These are phyloP conservation scores for Durio zibethinus DNA, from an alignment of 345 rosid species.

Conservation along the genomic window DNA sequence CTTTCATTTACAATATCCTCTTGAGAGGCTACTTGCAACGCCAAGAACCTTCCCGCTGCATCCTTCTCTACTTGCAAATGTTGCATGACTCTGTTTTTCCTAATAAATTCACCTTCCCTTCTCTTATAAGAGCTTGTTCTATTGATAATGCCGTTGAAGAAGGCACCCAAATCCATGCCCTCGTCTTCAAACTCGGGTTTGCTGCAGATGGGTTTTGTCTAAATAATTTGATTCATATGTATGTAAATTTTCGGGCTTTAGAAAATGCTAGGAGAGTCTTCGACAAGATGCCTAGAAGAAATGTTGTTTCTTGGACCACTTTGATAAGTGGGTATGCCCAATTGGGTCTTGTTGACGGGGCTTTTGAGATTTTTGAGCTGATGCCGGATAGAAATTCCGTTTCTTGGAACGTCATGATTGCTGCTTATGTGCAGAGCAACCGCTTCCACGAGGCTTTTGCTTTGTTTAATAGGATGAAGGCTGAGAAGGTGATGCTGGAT, in stretches of 20 bases:
- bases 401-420: conserved; percentile 49
- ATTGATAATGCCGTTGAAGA: conserved; percentile 10
- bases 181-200: conserved; percentile 39
- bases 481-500: conserved; percentile 34
- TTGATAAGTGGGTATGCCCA: conserved; percentile 45
- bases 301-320: conserved; percentile 40
- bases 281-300: conserved; percentile 21
- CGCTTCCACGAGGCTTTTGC: conserved; percentile 44
- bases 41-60: conserved; percentile 18
- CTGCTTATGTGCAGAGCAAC: conserved; percentile 41
- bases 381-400: conserved; percentile 43
- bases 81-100: conserved; percentile 28
- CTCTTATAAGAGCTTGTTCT: conserved; percentile 38
- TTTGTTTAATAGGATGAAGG: conserved; percentile 44
- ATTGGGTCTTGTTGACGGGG: conserved; percentile 41
- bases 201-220: conserved; percentile 24
- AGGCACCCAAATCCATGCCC: conserved; percentile 47
- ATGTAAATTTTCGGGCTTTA: conserved; percentile 26
- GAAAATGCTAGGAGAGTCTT: conserved; percentile 40
- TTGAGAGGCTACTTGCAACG: conserved; percentile 27
- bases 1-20: conserved; percentile 38
- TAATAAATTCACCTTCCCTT: conserved; percentile 41
- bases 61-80: conserved; percentile 33
- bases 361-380: conserved; percentile 34
- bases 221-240: conserved; percentile 49